These are phyloP conservation scores for Eleusine coracana DNA, from an alignment of 176 grass and related monocot species.

Conservation along the genomic window DNA sequence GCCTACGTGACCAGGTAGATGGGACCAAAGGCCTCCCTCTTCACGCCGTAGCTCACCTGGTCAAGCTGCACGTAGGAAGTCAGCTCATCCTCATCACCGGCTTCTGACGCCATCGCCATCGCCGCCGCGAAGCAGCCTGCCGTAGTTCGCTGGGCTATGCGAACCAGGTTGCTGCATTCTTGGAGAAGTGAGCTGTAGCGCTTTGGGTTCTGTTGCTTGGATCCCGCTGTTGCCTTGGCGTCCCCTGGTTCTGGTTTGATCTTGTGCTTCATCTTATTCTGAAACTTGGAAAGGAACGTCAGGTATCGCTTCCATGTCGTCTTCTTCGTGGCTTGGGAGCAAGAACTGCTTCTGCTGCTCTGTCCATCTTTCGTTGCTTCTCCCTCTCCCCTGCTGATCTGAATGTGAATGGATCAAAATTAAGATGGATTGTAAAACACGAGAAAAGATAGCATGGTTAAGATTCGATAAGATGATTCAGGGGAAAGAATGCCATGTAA, in stretches of 20 bases:
- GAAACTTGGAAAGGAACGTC: conserved; percentile 40
- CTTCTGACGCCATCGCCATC: background rate
- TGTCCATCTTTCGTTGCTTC: background rate
- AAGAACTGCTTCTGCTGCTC: background rate
- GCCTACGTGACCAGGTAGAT: conserved; percentile 51
- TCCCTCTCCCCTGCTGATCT: conserved; percentile 16
- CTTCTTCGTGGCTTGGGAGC: conserved; percentile 8
- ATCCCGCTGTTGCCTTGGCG: conserved; percentile 13
- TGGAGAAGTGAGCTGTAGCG: conserved; percentile 28
- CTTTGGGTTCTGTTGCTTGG: background rate
- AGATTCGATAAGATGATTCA: background rate
- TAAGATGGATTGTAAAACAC: background rate
- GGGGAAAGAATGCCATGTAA: background rate
- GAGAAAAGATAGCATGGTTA: conserved; percentile 3
- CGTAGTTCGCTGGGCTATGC: conserved; percentile 10
- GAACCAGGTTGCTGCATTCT: conserved; percentile 24
- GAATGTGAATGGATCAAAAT: background rate
- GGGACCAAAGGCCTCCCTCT: conserved; percentile 59
- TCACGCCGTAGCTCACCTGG: conserved; percentile 38
- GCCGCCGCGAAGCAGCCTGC: conserved; percentile 37
- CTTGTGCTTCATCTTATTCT: conserved; percentile 51
- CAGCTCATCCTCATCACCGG: conserved; percentile 34
- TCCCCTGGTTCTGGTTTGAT: conserved; percentile 2
- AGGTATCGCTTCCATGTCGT: conserved; percentile 49
- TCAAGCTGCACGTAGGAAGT: conserved; percentile 55